Evolutionary conservation across 495 filamentous ascomycete genomes (phyloP), one percentile per base, ranked within the genome.

Genomic region (Penicillium fimorum): DNA sequence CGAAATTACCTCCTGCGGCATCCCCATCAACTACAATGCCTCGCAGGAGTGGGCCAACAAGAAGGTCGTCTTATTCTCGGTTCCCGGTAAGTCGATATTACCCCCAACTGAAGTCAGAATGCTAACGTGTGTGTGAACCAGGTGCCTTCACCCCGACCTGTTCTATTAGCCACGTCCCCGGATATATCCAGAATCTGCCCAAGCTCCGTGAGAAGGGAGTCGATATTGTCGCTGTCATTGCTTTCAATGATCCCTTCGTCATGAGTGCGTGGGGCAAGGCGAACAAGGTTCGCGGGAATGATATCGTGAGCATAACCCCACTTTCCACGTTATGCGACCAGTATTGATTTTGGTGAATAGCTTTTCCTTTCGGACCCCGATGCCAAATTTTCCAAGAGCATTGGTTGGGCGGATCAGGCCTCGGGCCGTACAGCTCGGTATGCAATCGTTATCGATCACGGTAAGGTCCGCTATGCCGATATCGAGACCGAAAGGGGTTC

Each of bases 231-330:
- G 81, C 89, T 17, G 86, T 93, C 53, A 84, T 96, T 63, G 89
- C 91, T 20, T 90, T 76, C 78, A 96, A 97, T 62, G 92, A 96
- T 74, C 79, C 85, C 13, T 96, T 83, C 65, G 92, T 97, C 53
- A 96, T 96, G 90, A 85, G 84, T 60, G 92, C 92, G 13, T 97
- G 93, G 93, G 89, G 86, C 62, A 96, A 96, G 81, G 93, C 90
- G 27, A 96, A 96, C 70, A 77, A 81, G 25, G 79, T 95, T 58
- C 88, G 84, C 60, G 84, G 91, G n/a, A 65, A 78, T 44, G 82
- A 84, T 37, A 89, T 94, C 58, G 89, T 92, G 70, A 63, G 84
- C 79, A 29, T 40, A 52, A 6, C 48, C 25, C 37, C 8, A 13
- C n/a, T 20, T 3, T 30, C 5, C 20, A 24, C 4, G 32, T 29